Conservation (phyloP, 78 protist species). For the Salpingoeca rosetta region DNA sequence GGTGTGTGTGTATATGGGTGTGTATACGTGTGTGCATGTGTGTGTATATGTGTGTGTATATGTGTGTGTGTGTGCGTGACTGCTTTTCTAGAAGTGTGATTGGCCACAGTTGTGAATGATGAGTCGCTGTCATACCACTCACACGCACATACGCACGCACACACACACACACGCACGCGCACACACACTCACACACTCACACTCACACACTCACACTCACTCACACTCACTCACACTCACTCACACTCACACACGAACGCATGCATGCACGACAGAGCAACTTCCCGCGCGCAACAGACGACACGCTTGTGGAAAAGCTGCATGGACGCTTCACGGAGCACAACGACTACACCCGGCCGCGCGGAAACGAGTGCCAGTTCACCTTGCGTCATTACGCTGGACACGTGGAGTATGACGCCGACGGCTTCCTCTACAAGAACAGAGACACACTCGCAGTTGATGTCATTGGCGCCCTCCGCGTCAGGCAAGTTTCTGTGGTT, state of each 20-base stretch:
- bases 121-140: no score
- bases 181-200: no score
- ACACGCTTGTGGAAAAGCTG: constrained; percentile 41
- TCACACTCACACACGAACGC: no score
- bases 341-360: constrained; percentile 35
- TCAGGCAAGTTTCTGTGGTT: no score
- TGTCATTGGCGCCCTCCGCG: not conserved
- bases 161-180: no score
- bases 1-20: no score
- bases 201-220: no score
- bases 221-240: not conserved
- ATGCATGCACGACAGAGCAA: not conserved
- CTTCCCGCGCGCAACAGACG: not conserved
- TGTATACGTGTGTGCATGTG: no score
- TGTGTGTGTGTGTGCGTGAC: no score
- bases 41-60: not conserved
- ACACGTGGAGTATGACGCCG: constrained; percentile 40
- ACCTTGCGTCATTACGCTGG: constrained; percentile 27
- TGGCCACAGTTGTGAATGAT: no score
- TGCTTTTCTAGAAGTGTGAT: not conserved
- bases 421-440: constrained; percentile 76
- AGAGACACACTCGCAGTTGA: constrained; percentile 54
- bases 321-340: constrained; percentile 28
- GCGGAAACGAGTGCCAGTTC: not conserved
- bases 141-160: no score